phyloP scores from a whole-genome alignment of 2,329 filamentous ascomycete genomes.

The Aspergillus sp. region DNA sequence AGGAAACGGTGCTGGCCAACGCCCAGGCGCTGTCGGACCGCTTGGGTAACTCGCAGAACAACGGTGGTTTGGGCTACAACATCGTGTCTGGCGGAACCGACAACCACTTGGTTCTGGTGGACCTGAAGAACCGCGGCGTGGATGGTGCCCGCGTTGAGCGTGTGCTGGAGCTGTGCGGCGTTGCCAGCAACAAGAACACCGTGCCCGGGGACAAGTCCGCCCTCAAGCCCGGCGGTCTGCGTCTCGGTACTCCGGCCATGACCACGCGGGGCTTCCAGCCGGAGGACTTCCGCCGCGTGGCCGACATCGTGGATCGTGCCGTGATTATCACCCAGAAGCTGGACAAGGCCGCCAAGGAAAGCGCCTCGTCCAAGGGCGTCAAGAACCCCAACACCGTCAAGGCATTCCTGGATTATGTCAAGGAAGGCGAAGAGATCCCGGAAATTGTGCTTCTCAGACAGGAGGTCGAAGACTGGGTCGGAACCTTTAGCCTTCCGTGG shows the following conservation, averaged over 20 bases:
- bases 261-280: constrained; percentile 90
- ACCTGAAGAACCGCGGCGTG: constrained; percentile 81
- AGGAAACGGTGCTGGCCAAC: constrained; percentile 87
- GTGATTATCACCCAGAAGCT: constrained; percentile 76
- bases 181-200: constrained; percentile 99
- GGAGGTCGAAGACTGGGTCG: constrained; percentile 88
- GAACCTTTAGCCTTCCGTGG: constrained; percentile 84
- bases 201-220: constrained; percentile 94
- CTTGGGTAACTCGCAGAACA: constrained; percentile 68
- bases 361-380: constrained; percentile 77
- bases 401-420: constrained; percentile 92
- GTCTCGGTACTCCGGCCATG: constrained; percentile 96
- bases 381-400: constrained; percentile 98
- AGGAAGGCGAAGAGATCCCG: constrained; percentile 72
- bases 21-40: constrained; percentile 82
- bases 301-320: constrained; percentile 79
- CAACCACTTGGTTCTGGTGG: constrained; percentile 94
- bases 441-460: constrained; percentile 83
- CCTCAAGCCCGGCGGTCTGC: constrained; percentile 85
- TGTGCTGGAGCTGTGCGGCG: constrained; percentile 85
- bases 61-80: constrained; percentile 77
- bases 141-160: constrained; percentile 93
- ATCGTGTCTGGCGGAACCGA: constrained; percentile 95
- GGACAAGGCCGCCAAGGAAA: constrained; percentile 66
- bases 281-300: constrained; percentile 82